phyloP scores from a whole-genome alignment of 352 stramenopile species.

The Phytophthora tubulina region DNA sequence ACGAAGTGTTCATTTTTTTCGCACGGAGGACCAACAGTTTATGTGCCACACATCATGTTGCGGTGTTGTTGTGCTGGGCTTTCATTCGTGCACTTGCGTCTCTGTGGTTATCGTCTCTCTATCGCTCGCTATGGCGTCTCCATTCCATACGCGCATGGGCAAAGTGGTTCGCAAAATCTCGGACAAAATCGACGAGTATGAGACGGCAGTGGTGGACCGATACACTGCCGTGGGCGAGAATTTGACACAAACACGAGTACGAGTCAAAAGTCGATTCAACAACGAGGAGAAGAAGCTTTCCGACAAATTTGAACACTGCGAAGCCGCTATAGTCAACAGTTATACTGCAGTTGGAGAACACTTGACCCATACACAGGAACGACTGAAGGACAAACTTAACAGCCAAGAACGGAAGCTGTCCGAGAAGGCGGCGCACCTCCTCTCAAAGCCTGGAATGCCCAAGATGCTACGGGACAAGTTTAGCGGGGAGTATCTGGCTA shows the following conservation, averaged over 20 bases:
- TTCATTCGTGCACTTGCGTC: slow-evolving; percentile 22
- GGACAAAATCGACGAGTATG: slow-evolving; percentile 31
- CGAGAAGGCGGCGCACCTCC: slow-evolving; percentile 14
- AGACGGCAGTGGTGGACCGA: slow-evolving; percentile 21
- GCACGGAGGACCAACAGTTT: slow-evolving; percentile 7
- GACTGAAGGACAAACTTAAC: slow-evolving; percentile 24
- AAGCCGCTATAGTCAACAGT: slow-evolving; percentile 17
- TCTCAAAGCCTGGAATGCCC: slow-evolving; percentile 28
- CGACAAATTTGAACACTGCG: slow-evolving; percentile 23
- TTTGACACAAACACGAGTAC: slow-evolving; percentile 18
- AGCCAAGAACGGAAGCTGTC: slow-evolving; percentile 28
- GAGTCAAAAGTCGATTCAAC: slow-evolving; percentile 20
- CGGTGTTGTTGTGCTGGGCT: slow-evolving; percentile 13
- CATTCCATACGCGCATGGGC: slow-evolving; percentile 9
- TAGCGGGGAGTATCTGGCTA: slow-evolving; percentile 2
- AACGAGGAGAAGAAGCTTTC: slow-evolving; percentile 31
- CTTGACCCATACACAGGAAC: slow-evolving; percentile 17
- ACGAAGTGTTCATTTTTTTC: slow-evolving; percentile 8
- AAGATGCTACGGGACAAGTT: slow-evolving; percentile 32
- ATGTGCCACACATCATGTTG: slow-evolving; percentile 21
- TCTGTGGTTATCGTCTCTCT: not conserved
- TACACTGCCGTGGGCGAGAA: slow-evolving; percentile 24
- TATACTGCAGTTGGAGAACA: slow-evolving; percentile 12
- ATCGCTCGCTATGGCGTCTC: slow-evolving; percentile 12
- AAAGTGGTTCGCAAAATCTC: slow-evolving; percentile 24